phyloP scores from a whole-genome alignment of 768 basidiomycete genomes.

The Lentinus tigrinus region DNA sequence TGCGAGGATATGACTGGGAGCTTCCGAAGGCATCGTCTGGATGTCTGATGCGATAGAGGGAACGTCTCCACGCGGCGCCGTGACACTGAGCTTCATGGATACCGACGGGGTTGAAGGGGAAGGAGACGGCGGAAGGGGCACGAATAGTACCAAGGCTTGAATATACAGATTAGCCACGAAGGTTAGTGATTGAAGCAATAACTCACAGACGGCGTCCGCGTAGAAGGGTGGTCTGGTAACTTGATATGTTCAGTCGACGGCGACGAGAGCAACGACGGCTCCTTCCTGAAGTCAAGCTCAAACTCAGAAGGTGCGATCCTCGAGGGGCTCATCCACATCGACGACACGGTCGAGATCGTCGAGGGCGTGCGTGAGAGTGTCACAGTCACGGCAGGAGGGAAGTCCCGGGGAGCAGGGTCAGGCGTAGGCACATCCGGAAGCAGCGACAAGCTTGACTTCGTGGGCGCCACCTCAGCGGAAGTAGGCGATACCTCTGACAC shows the following conservation, averaged over 20 bases:
- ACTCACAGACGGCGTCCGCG: constrained; percentile 29
- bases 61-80: constrained; percentile 43
- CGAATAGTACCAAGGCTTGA: constrained; percentile 30
- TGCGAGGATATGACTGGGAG: constrained; percentile 44
- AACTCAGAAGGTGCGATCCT: constrained; percentile 23
- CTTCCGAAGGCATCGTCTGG: constrained; percentile 42
- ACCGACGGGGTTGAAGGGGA: constrained; percentile 34
- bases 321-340: constrained; percentile 29
- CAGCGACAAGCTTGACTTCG: constrained; percentile 29
- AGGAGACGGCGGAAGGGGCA: constrained; percentile 36
- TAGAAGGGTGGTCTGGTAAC: constrained; percentile 11
- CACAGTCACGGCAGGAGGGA: constrained; percentile 10
- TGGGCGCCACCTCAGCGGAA: constrained; percentile 30
- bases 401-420: constrained; percentile 19
- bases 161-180: neutral
- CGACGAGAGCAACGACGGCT: constrained; percentile 57
- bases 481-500: constrained; percentile 25
- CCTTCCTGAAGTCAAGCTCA: constrained; percentile 45
- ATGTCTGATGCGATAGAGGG: constrained; percentile 50
- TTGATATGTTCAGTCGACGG: constrained; percentile 25
- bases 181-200: neutral
- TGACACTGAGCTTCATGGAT: constrained; percentile 47
- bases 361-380: constrained; percentile 26
- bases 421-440: constrained; percentile 34
- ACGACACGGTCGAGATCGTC: constrained; percentile 30